phyloP scores from a whole-genome alignment of 2,329 filamentous ascomycete species.

The Dactylellina drechsleri region DNA sequence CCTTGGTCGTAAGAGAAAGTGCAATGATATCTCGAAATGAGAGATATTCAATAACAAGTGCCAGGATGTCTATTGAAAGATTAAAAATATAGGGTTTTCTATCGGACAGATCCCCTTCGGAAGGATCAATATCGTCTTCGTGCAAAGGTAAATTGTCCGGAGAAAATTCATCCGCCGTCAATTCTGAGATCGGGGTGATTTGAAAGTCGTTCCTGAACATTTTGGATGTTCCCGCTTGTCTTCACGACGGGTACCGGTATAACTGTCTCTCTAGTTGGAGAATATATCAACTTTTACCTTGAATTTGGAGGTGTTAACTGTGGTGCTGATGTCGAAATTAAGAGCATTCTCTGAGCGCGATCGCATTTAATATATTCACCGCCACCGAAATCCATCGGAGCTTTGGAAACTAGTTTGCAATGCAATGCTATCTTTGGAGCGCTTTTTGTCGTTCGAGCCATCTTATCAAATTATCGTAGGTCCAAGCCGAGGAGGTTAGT shows the following conservation, averaged over 20 bases:
- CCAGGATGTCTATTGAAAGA: slow-evolving; percentile 42
- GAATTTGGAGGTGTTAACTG: background rate
- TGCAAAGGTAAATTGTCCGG: background rate
- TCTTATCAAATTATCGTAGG: slow-evolving; percentile 44
- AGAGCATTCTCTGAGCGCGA: slow-evolving; percentile 28
- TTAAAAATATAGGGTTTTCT: slow-evolving; percentile 30
- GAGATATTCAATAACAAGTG: slow-evolving; percentile 39
- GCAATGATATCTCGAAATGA: slow-evolving; percentile 39
- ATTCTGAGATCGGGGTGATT: slow-evolving; percentile 35
- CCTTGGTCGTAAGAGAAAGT: slow-evolving; percentile 48
- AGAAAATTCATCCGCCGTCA: slow-evolving; percentile 24
- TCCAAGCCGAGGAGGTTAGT: slow-evolving; percentile 39
- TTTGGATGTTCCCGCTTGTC: slow-evolving; percentile 1
- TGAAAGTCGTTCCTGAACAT: slow-evolving; percentile 46
- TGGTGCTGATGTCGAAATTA: slow-evolving; percentile 11
- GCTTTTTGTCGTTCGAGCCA: slow-evolving; percentile 23
- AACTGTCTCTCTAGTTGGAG: background rate
- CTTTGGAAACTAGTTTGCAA: slow-evolving; percentile 23
- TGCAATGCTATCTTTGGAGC: slow-evolving; percentile 8
- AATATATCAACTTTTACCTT: background rate
- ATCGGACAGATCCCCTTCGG: slow-evolving; percentile 11
- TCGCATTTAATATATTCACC: slow-evolving; percentile 44
- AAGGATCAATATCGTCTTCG: slow-evolving; percentile 32
- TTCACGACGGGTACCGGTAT: background rate
- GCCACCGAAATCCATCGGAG: slow-evolving; percentile 27